Percentiles rank a stretch among this genome's conserved stretches.
Evolutionary conservation across 768 basidiomycete species (phyloP).

Genomic region (Boletellus ananiceps): DNA sequence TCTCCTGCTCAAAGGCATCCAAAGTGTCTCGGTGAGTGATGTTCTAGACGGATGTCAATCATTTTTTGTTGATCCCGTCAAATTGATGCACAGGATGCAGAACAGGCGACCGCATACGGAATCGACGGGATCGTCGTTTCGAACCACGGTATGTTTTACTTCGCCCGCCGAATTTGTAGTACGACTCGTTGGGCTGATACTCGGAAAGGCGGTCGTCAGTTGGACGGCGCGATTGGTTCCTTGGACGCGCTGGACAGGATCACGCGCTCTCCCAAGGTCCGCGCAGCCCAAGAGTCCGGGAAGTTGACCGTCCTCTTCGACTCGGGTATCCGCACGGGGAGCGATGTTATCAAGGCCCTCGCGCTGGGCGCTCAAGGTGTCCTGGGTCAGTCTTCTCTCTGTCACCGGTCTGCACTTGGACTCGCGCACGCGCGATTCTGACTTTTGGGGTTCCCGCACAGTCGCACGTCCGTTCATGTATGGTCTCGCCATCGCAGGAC

Average conservation of each 20-base stretch:
- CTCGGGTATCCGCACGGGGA: conserved; percentile 51
- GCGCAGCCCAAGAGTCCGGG: conserved; percentile 52
- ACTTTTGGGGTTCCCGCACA: not conserved
- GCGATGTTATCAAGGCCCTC: conserved; percentile 52
- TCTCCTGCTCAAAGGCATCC: conserved; percentile 45
- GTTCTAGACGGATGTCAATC: too few relatives aligned
- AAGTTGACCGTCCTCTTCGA: conserved; percentile 69
- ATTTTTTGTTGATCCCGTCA: not conserved
- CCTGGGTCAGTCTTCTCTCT: conserved; percentile 29
- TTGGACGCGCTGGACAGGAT: conserved; percentile 67
- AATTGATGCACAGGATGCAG: conserved; percentile 32
- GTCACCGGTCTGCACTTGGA: too few relatives aligned
- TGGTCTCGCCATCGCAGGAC: conserved; percentile 44
- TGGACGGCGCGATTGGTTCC: conserved; percentile 76
- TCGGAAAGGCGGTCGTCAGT: conserved; percentile 60
- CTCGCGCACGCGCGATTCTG: not conserved
- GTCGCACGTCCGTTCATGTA: conserved; percentile 46
- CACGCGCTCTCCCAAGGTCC: conserved; percentile 56
- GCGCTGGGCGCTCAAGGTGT: conserved; percentile 55
- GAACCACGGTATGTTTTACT: conserved; percentile 57
- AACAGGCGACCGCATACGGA: conserved; percentile 58
- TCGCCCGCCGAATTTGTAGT: too few relatives aligned
- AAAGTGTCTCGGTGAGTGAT: conserved; percentile 15
- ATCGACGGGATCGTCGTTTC: conserved; percentile 75
- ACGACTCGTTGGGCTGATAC: not conserved